Conservation (phyloP, 2,329 filamentous ascomycete genomes). For the Didymella keratinophila region DNA sequence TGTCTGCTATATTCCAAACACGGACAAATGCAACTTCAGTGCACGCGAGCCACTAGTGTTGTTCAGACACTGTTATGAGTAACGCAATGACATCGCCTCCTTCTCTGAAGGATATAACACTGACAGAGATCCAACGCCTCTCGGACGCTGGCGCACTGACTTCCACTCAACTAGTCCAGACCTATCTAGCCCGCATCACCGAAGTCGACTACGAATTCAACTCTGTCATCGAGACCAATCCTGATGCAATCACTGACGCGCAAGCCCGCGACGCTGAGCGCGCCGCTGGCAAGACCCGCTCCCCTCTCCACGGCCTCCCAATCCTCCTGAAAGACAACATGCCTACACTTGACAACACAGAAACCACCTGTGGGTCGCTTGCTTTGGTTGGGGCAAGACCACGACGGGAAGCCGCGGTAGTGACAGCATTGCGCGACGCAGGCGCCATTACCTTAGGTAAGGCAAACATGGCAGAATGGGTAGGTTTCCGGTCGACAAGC, state of each 20-base stretch:
- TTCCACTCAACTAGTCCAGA: slow-evolving; percentile 60
- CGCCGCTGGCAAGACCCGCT: slow-evolving; percentile 54
- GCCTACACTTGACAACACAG: slow-evolving; percentile 52
- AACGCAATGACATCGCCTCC: not conserved
- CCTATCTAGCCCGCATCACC: slow-evolving; percentile 64
- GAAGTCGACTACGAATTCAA: slow-evolving; percentile 63
- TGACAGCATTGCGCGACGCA: slow-evolving; percentile 62
- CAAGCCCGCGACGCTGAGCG: slow-evolving; percentile 57
- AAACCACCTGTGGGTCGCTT: slow-evolving; percentile 62
- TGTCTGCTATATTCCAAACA: not conserved
- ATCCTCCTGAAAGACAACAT: slow-evolving; percentile 70
- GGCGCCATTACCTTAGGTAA: slow-evolving; percentile 71
- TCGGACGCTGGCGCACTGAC: slow-evolving; percentile 50
- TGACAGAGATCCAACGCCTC: not conserved
- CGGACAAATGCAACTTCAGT: not conserved
- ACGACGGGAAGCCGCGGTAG: slow-evolving; percentile 64
- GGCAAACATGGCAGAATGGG: slow-evolving; percentile 68
- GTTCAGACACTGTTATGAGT: not conserved
- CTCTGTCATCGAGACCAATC: slow-evolving; percentile 62
- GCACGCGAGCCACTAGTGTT: not conserved
- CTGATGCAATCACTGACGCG: slow-evolving; percentile 56
- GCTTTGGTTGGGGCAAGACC: slow-evolving; percentile 65
- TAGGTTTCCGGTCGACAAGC: slow-evolving; percentile 64
- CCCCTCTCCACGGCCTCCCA: slow-evolving; percentile 66
- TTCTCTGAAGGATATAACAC: slow-evolving; percentile 2